Evolutionary conservation across 2,329 filamentous ascomycete genomes (phyloP).

Genomic region (Sporothrix schenckii): DNA sequence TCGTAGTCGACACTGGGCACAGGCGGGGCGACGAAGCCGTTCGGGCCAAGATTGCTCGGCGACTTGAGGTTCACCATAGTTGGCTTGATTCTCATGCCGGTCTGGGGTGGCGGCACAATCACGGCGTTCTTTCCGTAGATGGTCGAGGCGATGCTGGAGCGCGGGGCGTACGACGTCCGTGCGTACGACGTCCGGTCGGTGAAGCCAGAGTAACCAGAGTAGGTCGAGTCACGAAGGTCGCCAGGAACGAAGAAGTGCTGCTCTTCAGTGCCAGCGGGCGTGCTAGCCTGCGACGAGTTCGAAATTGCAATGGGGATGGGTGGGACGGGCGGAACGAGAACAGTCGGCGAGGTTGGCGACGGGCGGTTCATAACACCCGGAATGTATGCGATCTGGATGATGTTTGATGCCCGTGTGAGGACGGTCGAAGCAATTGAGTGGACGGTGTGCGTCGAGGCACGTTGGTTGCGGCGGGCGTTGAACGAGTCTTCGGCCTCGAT

Average conservation of each 20-base stretch:
- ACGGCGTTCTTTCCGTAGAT: slow-evolving; percentile 92
- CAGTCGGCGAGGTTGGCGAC: slow-evolving; percentile 75
- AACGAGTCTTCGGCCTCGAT: slow-evolving; percentile 57
- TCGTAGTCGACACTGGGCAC: slow-evolving; percentile 72
- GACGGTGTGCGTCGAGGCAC: slow-evolving; percentile 82
- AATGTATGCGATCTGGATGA: slow-evolving; percentile 99
- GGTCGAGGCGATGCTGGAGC: slow-evolving; percentile 83
- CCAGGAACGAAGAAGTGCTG: slow-evolving; percentile 93
- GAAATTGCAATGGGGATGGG: slow-evolving; percentile 73
- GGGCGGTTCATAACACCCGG: slow-evolving; percentile 94
- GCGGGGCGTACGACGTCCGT: slow-evolving; percentile 60
- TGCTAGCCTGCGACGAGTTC: slow-evolving; percentile 54
- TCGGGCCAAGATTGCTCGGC: slow-evolving; percentile 53
- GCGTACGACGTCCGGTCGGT: slow-evolving; percentile 65
- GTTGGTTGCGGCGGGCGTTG: slow-evolving; percentile 59
- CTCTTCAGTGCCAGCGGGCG: slow-evolving; percentile 65
- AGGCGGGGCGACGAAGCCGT: slow-evolving; percentile 63
- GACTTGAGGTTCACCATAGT: slow-evolving; percentile 92
- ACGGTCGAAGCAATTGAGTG: slow-evolving; percentile 94
- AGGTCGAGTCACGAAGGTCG: slow-evolving; percentile 87
- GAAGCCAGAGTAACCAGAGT: slow-evolving; percentile 72
- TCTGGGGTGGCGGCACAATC: slow-evolving; percentile 79
- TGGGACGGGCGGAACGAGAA: slow-evolving; percentile 88
- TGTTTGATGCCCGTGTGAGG: slow-evolving; percentile 92
- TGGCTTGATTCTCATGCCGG: slow-evolving; percentile 83